Evolutionary conservation across 2,329 filamentous ascomycete species (phyloP), one percentile per base, ranked within the genome.

Genomic region (Zopfia rhizophila): DNA sequence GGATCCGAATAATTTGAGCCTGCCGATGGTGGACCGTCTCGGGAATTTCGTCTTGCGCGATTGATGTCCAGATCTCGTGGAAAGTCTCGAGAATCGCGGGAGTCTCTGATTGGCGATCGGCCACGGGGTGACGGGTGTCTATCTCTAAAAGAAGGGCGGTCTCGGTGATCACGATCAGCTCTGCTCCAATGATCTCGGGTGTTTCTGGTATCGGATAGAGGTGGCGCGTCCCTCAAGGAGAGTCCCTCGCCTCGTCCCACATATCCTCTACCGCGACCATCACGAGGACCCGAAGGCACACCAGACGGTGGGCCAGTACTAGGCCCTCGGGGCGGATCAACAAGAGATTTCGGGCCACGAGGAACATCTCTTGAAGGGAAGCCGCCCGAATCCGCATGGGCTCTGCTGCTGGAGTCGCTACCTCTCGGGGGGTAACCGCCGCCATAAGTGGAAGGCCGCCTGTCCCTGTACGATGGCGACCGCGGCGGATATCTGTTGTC

Each of bases 281-380:
- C 67, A 22, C 89, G 82, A 11, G 85, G 87, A 21, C 70, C 72
- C 39, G 70, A 62, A 32, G 71, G 67, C 13, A 65, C 53, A 19
- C 63, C 58, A 25, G 65, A 53, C 4, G 63, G 56, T 5, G 58
- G 58, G 18, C 63, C 68, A 8, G 66, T 48, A 37, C 66, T 61
- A 27, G 70, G 66, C n/a, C 66, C 65, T 39, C 75, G 70, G 36
- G 72, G 65, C 12, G 82, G 21, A 83, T 93, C 89, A 48, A 88
- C 82, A 45, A 91, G 76, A 3, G 89, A 90, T 70, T 92, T 91
- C 8, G 91, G 91, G 0, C 89, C 91, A 44, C 91, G 82, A 3
- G 91, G 91, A 2, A 89, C 87, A 53, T 95, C 90, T 49, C 68
- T 55, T 3, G 66, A 45, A 13, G 61, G 58, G 18, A 70, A 71